Percentiles rank a stretch among this genome's conserved stretches.
These are phyloP conservation scores for Chimonanthus salicifolius DNA, from an alignment of 164 flowering plant genomes.

Conservation along the genomic window DNA sequence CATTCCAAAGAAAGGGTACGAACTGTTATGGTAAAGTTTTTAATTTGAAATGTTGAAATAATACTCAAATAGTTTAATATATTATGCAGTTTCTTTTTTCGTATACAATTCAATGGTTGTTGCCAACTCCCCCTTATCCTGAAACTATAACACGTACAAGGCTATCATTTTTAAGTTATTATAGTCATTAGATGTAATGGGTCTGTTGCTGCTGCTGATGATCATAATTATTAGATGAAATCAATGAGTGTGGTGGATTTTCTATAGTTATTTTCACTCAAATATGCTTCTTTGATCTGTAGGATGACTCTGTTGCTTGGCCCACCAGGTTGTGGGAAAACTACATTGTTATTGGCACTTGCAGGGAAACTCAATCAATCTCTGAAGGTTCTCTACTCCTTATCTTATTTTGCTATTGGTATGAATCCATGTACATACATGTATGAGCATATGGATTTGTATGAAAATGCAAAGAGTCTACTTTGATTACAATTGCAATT, in stretches of 20 bases:
- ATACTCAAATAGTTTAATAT: too few relatives aligned
- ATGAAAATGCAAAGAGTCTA: too few relatives aligned
- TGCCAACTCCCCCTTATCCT: too few relatives aligned
- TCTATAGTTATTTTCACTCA: neutral
- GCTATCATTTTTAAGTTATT: neutral
- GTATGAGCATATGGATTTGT: too few relatives aligned
- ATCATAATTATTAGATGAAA: too few relatives aligned
- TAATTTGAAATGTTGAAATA: too few relatives aligned
- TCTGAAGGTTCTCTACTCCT: conserved; percentile 38
- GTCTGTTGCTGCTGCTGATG: neutral
- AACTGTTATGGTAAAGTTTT: too few relatives aligned
- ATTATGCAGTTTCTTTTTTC: too few relatives aligned
- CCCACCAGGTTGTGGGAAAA: conserved; percentile 61
- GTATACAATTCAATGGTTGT: too few relatives aligned
- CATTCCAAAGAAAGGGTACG: too few relatives aligned
- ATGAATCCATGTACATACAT: neutral
- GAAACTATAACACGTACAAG: neutral
- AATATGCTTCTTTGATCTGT: conserved; percentile 10
- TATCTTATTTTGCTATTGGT: neutral
- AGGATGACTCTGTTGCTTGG: conserved; percentile 69
- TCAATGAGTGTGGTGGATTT: neutral
- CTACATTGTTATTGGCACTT: conserved; percentile 54
- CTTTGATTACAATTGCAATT: too few relatives aligned
- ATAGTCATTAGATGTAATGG: neutral
- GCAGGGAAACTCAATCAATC: conserved; percentile 44